phyloP scores from a whole-genome alignment of 768 basidiomycete genomes.

The Dendrothele bispora region DNA sequence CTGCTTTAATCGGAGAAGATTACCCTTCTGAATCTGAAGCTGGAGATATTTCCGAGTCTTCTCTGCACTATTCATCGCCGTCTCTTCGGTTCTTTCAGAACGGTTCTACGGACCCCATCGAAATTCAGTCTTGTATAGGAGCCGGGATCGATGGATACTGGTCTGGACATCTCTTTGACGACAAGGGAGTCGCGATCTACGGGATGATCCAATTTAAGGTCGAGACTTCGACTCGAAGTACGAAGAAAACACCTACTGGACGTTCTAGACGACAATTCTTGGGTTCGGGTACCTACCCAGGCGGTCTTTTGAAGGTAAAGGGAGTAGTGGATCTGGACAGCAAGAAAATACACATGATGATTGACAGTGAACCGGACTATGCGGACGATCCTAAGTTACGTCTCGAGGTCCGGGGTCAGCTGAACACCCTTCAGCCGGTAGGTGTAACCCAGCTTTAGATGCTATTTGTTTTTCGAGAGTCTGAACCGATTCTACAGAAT shows the following conservation, averaged over 20 bases:
- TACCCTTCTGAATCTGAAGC: too few relatives aligned
- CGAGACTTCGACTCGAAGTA: too few relatives aligned
- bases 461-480: not conserved
- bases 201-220: slow-evolving; percentile 2
- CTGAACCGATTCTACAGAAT: not conserved
- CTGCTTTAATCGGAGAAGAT: too few relatives aligned
- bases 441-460: not conserved
- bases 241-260: too few relatives aligned
- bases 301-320: too few relatives aligned
- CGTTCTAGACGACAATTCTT: not conserved
- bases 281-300: not conserved
- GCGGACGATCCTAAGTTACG: not conserved
- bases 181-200: not conserved
- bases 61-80: not conserved
- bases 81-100: not conserved
- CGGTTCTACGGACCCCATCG: not conserved
- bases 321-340: not conserved
- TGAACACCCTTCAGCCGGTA: not conserved
- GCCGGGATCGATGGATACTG: slow-evolving; percentile 5
- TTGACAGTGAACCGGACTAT: not conserved
- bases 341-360: not conserved
- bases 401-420: not conserved
- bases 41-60: not conserved
- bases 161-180: slow-evolving; percentile 1
- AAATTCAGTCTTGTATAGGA: not conserved